Evolutionary conservation across 345 rosid genomes (phyloP).

Genomic region (Alliaria petiolata): DNA sequence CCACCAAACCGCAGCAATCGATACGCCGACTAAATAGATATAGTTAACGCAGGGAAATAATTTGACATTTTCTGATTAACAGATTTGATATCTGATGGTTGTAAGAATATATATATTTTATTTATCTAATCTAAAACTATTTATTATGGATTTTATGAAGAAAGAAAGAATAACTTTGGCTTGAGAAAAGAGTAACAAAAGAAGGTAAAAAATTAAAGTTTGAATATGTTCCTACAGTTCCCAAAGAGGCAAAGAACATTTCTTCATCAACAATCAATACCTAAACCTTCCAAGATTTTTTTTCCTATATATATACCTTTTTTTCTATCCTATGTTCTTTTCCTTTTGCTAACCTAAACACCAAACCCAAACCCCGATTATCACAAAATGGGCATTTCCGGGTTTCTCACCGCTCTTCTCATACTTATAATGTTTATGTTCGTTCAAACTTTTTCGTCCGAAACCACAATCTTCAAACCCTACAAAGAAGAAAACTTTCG

Average conservation of each 20-base stretch:
- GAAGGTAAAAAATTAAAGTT: constrained; percentile 33
- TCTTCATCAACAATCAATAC: constrained; percentile 51
- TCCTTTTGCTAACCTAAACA: constrained; percentile 19
- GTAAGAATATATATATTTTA: too few relatives aligned
- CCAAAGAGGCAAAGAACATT: constrained; percentile 41
- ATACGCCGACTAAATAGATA: too few relatives aligned
- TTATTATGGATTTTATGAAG: too few relatives aligned
- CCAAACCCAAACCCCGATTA: not conserved
- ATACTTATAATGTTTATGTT: constrained; percentile 34
- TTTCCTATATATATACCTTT: not conserved
- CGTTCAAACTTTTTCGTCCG: constrained; percentile 30
- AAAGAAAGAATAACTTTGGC: constrained; percentile 54
- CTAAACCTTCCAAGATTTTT: constrained; percentile 9
- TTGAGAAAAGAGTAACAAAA: constrained; percentile 33
- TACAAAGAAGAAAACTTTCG: constrained; percentile 36
- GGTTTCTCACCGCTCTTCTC: constrained; percentile 32
- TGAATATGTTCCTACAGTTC: constrained; percentile 29
- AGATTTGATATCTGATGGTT: too few relatives aligned
- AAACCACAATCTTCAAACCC: constrained; percentile 17
- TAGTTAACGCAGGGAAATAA: too few relatives aligned
- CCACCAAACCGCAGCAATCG: too few relatives aligned
- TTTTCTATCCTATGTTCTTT: not conserved
- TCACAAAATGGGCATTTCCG: constrained; percentile 39
- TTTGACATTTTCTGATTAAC: too few relatives aligned
- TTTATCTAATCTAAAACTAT: too few relatives aligned